Conservation (phyloP, 129 eudicot species). For the Lactuca saligna region DNA sequence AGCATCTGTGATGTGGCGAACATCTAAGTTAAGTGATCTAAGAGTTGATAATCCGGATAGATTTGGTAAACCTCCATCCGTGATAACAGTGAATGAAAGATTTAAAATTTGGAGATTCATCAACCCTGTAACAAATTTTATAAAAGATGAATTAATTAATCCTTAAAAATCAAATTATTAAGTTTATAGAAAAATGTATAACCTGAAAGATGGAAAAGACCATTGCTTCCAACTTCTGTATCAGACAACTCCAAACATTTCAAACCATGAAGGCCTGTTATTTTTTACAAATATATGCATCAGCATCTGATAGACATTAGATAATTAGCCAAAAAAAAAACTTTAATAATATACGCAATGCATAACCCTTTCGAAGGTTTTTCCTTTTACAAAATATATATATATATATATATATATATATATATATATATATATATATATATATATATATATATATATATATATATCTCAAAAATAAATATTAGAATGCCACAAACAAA, state of each 20-base stretch:
- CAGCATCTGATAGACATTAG: too few species aligned
- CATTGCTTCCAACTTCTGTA: constrained; percentile 88
- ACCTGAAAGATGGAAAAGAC: constrained; percentile 84
- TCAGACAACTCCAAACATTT: constrained; percentile 89
- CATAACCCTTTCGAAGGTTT: too few species aligned
- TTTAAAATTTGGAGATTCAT: constrained; percentile 74
- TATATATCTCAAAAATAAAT: too few species aligned
- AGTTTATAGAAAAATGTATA: not conserved
- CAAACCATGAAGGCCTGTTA: constrained; percentile 66
- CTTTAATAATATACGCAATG: too few species aligned
- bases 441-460: too few species aligned
- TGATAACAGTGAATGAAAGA: constrained; percentile 81
- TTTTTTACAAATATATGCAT: not conserved
- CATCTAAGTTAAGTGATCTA: constrained; percentile 84
- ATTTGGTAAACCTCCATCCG: constrained; percentile 73
- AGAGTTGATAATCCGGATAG: constrained; percentile 66
- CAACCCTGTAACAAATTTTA: constrained; percentile 46
- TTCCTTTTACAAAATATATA: too few species aligned
- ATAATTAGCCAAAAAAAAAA: too few species aligned
- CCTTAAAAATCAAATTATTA: not conserved
- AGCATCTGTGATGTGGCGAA: constrained; percentile 88
- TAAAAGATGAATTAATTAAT: not conserved
- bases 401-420: too few species aligned
- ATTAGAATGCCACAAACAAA: too few species aligned
- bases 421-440: too few species aligned